Percentiles rank a stretch among this genome's conserved stretches.
phyloP scores from a whole-genome alignment of 164 flowering plant species.

The Liriodendron chinense region DNA sequence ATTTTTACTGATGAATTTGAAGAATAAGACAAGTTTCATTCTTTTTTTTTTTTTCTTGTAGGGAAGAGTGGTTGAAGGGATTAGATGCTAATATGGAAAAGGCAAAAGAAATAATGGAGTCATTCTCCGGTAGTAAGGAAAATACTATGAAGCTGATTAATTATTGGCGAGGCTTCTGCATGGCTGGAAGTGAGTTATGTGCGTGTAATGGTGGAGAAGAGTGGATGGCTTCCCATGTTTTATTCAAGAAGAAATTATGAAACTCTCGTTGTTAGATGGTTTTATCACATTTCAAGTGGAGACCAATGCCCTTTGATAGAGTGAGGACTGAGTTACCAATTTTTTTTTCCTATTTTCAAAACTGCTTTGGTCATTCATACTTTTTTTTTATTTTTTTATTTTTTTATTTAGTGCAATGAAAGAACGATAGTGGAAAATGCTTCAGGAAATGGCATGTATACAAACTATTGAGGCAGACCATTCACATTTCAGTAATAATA shows the following conservation, averaged over 20 bases:
- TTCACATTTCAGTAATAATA: no score
- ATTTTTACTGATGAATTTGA: not conserved
- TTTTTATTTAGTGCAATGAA: no score
- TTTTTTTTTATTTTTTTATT: no score
- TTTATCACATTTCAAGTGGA: no score
- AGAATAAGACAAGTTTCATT: not conserved
- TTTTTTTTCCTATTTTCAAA: no score
- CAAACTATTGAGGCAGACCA: no score
- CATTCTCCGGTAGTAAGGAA: not conserved
- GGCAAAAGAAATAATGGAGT: not conserved
- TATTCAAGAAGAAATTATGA: conserved; percentile 22
- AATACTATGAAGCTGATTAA: not conserved
- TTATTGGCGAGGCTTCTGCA: not conserved
- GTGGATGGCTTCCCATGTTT: conserved; percentile 13
- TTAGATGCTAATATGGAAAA: not conserved
- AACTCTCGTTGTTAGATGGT: not conserved
- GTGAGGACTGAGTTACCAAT: no score
- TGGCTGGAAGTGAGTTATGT: conserved; percentile 6
- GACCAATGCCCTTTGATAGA: no score
- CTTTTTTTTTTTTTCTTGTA: not conserved
- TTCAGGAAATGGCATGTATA: no score
- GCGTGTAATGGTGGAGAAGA: conserved; percentile 17
- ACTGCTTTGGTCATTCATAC: no score
- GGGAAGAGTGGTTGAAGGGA: conserved; percentile 6
- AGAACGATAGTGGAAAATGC: no score